phyloP scores from a whole-genome alignment of 1,284 basidiomycete species.

The Microbotryum violaceum region DNA sequence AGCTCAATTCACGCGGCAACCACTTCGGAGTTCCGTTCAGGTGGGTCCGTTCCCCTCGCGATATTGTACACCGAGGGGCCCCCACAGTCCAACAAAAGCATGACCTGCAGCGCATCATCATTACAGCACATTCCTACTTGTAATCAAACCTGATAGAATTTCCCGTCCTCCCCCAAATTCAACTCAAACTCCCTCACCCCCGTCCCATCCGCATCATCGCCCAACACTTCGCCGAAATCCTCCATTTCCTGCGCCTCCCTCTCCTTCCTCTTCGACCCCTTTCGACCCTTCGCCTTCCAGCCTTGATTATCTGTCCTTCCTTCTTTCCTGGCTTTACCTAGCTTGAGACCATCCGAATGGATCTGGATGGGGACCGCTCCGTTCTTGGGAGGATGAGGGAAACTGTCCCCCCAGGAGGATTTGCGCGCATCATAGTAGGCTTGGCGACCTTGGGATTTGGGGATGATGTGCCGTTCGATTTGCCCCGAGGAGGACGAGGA shows the following conservation, averaged over 20 bases:
- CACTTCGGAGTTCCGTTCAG: too few species aligned
- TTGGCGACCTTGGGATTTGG: constrained; percentile 88
- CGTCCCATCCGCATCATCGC: background rate
- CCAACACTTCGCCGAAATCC: constrained; percentile 4
- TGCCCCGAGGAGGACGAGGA: constrained; percentile 51
- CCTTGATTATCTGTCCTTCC: constrained; percentile 8
- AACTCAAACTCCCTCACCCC: constrained; percentile 7
- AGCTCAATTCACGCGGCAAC: too few species aligned
- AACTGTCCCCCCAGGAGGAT: constrained; percentile 85
- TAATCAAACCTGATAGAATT: constrained; percentile 5
- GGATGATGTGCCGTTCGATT: constrained; percentile 82
- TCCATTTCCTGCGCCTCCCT: background rate
- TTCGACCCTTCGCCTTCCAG: constrained; percentile 13
- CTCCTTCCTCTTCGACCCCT: constrained; percentile 11
- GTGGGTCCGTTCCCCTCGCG: too few species aligned
- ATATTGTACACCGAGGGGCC: too few species aligned
- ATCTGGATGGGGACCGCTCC: constrained; percentile 3
- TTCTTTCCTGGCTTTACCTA: constrained; percentile 11
- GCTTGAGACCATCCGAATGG: constrained; percentile 15
- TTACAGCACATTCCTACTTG: background rate
- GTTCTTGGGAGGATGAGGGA: constrained; percentile 57
- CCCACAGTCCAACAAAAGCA: too few species aligned
- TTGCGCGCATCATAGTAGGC: constrained; percentile 92
- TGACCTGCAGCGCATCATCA: background rate
- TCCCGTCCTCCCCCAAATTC: constrained; percentile 5